Base-by-base conservation (phyloP, 495 filamentous ascomycete species). In the Podospora tetraspora region DNA sequence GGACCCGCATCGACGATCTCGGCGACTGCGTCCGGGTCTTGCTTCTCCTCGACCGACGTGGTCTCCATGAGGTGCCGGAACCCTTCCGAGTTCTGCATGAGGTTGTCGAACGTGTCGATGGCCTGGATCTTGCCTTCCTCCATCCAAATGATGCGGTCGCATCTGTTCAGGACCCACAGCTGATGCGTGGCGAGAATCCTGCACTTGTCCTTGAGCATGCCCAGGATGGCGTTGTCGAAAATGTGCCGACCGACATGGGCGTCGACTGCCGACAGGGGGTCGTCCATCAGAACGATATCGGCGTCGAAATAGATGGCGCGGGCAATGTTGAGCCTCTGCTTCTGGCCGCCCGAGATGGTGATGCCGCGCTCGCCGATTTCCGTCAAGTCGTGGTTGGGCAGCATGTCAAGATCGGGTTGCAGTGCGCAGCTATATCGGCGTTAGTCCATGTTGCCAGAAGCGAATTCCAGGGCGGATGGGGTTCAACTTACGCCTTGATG, bases 161-260 rank as follows among this genome's bases (percentile, higher is more conserved):
- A 97, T 29, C 94, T 91, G 70, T 86, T 91, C 19, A 97, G 85
- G 25, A 98, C 94, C 80, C 95, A 93, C 7, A 97, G 85, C 75
- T 97, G 95, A 78, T 99, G 95, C 0, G 95, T 99, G 5, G 94
- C 95, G 43, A 99, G 83, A 34, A 98, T 90, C 32, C 95, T 83
- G 75, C 92, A 94, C 71, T 97, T 96, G 78, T 94, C 86, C 71
- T 91, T 91, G 62, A 99, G 82, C 27, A 97, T 82, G 29, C 94
- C 95, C 61, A 92, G 88, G 61, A 99, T 97, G 43, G 93, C 95
- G 67, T 96, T 89, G 74, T 97, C 93, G 81, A 99, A 97, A 75
- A 99, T 95, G 76, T 97, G 94, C 19, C 91, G 88, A 13, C 94
- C 95, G 63, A 94, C 92, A 70, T 94, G 91, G 9, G 92, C 91